Percentiles rank a stretch among this genome's conserved stretches.
These are phyloP conservation scores for Leptomonas pyrrhocoris DNA, from an alignment of 208 protist genomes.

Conservation along the genomic window DNA sequence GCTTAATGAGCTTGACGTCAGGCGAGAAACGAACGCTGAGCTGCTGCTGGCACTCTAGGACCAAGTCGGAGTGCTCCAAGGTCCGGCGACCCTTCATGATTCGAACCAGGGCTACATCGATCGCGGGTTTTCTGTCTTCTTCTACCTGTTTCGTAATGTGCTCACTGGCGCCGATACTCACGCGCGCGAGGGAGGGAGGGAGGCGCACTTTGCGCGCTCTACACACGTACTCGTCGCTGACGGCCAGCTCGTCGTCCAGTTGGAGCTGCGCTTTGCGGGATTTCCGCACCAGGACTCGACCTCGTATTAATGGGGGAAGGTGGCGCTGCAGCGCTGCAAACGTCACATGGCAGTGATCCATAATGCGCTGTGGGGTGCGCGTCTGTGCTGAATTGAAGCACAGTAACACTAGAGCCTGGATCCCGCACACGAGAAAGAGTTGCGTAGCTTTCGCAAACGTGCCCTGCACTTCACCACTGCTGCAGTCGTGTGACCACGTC, in stretches of 20 bases:
- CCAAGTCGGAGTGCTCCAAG: conserved; percentile 69
- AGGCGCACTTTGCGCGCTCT: conserved; percentile 60
- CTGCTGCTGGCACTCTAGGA: conserved; percentile 77
- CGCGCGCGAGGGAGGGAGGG: conserved; percentile 42
- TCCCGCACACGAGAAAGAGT: conserved; percentile 56
- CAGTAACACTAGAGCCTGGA: conserved; percentile 79
- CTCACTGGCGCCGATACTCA: conserved; percentile 47
- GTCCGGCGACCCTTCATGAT: conserved; percentile 85
- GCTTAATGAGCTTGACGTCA: conserved; percentile 81
- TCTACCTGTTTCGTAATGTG: conserved; percentile 57
- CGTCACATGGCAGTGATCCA: conserved; percentile 17
- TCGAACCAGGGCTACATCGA: conserved; percentile 85
- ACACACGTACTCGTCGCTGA: conserved; percentile 75
- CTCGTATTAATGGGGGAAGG: conserved; percentile 33
- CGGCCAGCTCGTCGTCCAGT: conserved; percentile 38
- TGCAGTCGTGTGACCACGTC: conserved; percentile 83
- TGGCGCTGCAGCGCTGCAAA: conserved; percentile 30
- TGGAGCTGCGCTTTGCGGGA: conserved; percentile 39
- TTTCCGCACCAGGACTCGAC: conserved; percentile 25
- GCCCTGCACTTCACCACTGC: conserved; percentile 64
- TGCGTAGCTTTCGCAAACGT: conserved; percentile 56
- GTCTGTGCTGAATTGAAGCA: conserved; percentile 62
- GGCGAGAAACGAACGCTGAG: conserved; percentile 63
- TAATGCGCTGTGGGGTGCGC: conserved; percentile 37
- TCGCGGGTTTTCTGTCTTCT: conserved; percentile 73